Base-by-base conservation (phyloP, 2,329 filamentous ascomycete genomes). In the Neonectria hederae region DNA sequence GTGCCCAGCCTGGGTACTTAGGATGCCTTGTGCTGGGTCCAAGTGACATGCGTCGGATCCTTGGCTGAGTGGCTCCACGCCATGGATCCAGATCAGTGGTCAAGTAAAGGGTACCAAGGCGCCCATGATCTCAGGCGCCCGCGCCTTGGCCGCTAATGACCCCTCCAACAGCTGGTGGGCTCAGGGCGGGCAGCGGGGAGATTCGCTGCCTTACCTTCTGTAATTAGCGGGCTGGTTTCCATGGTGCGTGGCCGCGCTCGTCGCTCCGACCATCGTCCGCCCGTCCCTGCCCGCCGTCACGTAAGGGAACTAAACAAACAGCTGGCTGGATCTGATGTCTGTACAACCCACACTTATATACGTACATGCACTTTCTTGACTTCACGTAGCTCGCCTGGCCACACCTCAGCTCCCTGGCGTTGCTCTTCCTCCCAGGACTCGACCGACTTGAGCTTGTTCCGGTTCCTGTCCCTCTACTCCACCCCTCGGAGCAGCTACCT, bases 191-290 rank as follows among this genome's bases (percentile, higher is more conserved):
- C 46, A 28, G 46, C 24, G 17, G 24, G 24, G 24, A 30, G 26
- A 30, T 49, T n/a, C 14, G 22, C 1, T 48, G 13, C 13, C 45
- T 28, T 48, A 14, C 26, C 13, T 17, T n/a, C 45, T 32, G 45
- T 26, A 30, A 42, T 38, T 63, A 63, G 54, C 35, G 54, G 43
- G 54, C 35, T 58, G 54, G 60, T 35, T 54, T 46, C 51, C 48
- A 63, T 32, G 54, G 61, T 43, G 51, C 56, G 61, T 58, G n/a
- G n/a, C n/a, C n/a, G 54, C 55, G 24, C 51, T 59, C 28, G 28
- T 56, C 35, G 42, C 45, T 43, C 38, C 21, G 22, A 38, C 53
- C 26, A 53, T 54, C 52, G 40, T 35, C 54, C 43, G 32, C 49
- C 28, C 28, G 28, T 28, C 48, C 61, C 38, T 43, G 52, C 24